Percentiles rank a stretch among this genome's conserved stretches.
phyloP scores from a whole-genome alignment of 305 asterid species.

The Fraxinus ornus region DNA sequence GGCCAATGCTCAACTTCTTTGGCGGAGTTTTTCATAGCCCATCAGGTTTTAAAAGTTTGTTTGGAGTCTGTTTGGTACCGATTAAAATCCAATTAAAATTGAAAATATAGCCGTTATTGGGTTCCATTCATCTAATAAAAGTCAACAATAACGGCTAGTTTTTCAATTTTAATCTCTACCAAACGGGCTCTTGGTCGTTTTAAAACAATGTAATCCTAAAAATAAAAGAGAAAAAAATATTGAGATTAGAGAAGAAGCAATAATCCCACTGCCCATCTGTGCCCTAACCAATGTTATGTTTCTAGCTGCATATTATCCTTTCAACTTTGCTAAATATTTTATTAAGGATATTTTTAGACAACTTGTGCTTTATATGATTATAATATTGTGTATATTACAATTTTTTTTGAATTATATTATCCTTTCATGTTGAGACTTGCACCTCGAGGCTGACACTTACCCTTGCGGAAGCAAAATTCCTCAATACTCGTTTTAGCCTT shows the following conservation, averaged over 20 bases:
- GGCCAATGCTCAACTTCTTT: neutral
- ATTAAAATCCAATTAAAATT: too few relatives aligned
- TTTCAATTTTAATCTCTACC: too few relatives aligned
- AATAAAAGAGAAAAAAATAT: neutral
- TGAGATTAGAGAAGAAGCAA: neutral
- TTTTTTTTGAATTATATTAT: neutral
- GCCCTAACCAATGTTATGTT: neutral
- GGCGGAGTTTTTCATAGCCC: neutral
- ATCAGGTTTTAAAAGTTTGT: neutral
- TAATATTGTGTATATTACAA: neutral
- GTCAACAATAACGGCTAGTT: too few relatives aligned
- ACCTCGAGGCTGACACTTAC: neutral
- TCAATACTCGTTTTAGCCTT: neutral
- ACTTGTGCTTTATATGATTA: neutral
- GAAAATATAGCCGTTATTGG: too few relatives aligned
- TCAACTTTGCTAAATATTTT: neutral
- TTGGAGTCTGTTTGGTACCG: too few relatives aligned
- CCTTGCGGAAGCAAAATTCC: neutral
- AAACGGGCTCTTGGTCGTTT: neutral
- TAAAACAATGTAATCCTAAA: neutral
- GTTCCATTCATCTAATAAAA: too few relatives aligned
- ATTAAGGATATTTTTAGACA: neutral
- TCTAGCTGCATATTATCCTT: neutral
- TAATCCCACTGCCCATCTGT: neutral
- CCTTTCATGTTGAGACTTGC: neutral